phyloP scores from a whole-genome alignment of 768 basidiomycete species.

The Scleroderma citrinum region DNA sequence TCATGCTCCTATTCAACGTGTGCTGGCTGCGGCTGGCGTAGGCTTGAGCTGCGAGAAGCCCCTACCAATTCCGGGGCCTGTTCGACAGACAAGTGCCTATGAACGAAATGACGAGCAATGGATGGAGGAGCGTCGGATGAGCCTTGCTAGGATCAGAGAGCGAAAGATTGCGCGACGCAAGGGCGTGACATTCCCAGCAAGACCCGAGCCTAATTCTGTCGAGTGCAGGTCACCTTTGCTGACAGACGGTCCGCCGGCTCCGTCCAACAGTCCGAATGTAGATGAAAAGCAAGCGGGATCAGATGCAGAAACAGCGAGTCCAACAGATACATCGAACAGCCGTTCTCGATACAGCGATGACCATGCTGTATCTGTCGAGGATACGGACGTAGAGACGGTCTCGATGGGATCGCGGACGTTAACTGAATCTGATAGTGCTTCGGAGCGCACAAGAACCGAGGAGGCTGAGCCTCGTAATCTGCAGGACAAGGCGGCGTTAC shows the following conservation, averaged over 20 bases:
- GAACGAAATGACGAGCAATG: slow-evolving; percentile 27
- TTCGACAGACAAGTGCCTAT: slow-evolving; percentile 2
- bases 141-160: slow-evolving; percentile 26
- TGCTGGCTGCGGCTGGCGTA: slow-evolving; percentile 59
- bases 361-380: slow-evolving; percentile 5
- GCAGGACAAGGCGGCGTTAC: slow-evolving; percentile 20
- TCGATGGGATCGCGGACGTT: slow-evolving; percentile 21
- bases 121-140: slow-evolving; percentile 31
- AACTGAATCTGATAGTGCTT: slow-evolving; percentile 20
- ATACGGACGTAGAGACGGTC: slow-evolving; percentile 16
- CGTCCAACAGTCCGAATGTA: slow-evolving; percentile 25
- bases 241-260: slow-evolving; percentile 18
- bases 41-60: slow-evolving; percentile 20
- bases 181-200: slow-evolving; percentile 20
- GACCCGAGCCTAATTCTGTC: slow-evolving; percentile 3
- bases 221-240: slow-evolving; percentile 14
- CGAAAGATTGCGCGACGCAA: slow-evolving; percentile 28
- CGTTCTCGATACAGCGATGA: slow-evolving; percentile 4
- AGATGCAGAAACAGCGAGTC: not conserved
- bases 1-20: slow-evolving; percentile 67
- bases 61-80: slow-evolving; percentile 1
- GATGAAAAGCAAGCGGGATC: slow-evolving; percentile 24
- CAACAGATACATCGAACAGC: not conserved
- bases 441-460: slow-evolving; percentile 22
- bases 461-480: slow-evolving; percentile 21